Base-by-base conservation (phyloP, 495 filamentous ascomycete species). In the Penicillium pancosmium region DNA sequence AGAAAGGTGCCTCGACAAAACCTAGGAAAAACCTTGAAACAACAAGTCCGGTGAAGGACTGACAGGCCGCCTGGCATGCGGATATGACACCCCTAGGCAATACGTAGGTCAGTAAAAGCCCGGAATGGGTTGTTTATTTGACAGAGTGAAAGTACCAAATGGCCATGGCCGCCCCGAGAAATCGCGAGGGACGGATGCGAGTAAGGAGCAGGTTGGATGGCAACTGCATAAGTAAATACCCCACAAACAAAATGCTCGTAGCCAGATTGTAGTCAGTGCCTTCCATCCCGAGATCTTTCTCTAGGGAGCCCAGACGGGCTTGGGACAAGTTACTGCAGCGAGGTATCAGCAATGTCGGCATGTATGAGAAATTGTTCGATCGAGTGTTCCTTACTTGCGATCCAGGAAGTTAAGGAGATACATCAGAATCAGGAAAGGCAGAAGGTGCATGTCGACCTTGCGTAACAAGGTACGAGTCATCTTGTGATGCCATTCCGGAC, bases 381-480 rank as follows among this genome's bases (percentile, higher is more conserved):
- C 0, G 18, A 21, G 9, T 41, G 12, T 21, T 12, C 61, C 71
- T 12, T 61, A 73, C 71, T 82, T 84, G 44, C 90, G 82, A 71
- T 92, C 90, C 61, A 92, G 74, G 69, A 91, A 93, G 66, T 92
- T 92, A 65, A 92, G 71, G 60, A 92, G 86, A 67, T 92, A 91
- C 84, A 89, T 88, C 19, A 89, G 33, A 41, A 87, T 78, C 38
- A 89, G 67, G 64, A 84, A 82, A 3, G 88, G 87, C 54, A 91
- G 70, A 1, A 80, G 68, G 50, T 85, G 71, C 0, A 80, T 52
- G 64, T 90, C 88, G 13, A 90, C 85, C 66, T 88, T 90, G 31
- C 81, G 74, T 52, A 80, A 73, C 38, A 90, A 72, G 58, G 53
- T 54, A 1, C 60, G 44, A 41, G 67, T 72, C 68, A 77, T 73